phyloP scores from a whole-genome alignment of 169 alveolate species.

The Plasmodium cynomolgi region DNA sequence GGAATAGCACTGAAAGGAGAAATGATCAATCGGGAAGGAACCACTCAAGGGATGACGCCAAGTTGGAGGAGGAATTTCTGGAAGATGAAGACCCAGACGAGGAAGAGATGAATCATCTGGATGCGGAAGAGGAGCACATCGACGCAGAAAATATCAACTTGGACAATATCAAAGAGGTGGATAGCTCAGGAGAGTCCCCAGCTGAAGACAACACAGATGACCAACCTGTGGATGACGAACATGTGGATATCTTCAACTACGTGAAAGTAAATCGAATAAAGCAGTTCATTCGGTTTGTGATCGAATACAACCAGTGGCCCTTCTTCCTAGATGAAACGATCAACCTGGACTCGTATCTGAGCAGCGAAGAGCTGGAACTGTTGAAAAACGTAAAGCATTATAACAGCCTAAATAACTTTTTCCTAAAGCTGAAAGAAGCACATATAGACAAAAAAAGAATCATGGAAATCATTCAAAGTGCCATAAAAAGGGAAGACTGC shows the following conservation, averaged over 20 bases:
- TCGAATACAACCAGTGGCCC: conserved; percentile 74
- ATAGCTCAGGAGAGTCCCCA: not conserved
- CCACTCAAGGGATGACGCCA: not conserved
- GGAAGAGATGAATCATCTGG: not conserved
- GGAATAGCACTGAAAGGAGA: not conserved
- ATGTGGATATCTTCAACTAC: conserved; percentile 66
- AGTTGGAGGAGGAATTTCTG: not conserved
- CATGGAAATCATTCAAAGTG: conserved; percentile 31
- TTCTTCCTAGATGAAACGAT: conserved; percentile 52
- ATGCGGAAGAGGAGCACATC: conserved; percentile 7
- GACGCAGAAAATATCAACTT: conserved; percentile 9
- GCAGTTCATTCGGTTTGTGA: conserved; percentile 62
- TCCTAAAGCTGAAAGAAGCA: conserved; percentile 5
- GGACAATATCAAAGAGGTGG: conserved; percentile 20
- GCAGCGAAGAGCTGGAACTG: conserved; percentile 2
- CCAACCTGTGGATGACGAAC: conserved; percentile 40
- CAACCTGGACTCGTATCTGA: conserved; percentile 34
- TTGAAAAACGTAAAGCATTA: not conserved
- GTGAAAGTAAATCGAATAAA: conserved; percentile 22
- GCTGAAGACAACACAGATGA: not conserved
- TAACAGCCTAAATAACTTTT: conserved; percentile 46
- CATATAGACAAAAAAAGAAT: conserved; percentile 17
- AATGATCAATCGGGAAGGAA: not conserved
- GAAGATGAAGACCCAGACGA: conserved; percentile 2
- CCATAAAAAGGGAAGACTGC: conserved; percentile 57